Conservation (phyloP, 2,329 filamentous ascomycete species). For the Colletotrichum godetiae region DNA sequence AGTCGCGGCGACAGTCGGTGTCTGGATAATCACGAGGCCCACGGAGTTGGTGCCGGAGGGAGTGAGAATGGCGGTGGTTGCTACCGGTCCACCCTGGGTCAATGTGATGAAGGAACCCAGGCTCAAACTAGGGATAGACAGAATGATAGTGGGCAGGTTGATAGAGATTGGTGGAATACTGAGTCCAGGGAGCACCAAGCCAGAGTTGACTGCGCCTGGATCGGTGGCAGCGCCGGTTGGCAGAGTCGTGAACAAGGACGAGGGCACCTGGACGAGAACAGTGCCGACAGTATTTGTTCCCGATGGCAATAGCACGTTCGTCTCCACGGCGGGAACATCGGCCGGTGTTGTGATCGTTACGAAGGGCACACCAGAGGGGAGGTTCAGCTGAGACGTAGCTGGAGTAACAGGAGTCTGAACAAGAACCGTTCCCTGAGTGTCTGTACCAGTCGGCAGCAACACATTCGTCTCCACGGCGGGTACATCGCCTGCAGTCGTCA, state of each 20-base stretch:
- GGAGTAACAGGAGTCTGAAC: constrained; percentile 25
- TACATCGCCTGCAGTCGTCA: not conserved
- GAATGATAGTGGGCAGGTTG: not conserved
- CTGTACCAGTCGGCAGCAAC: not conserved
- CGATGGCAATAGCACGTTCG: not conserved
- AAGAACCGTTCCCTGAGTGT: constrained; percentile 14
- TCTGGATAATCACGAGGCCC: constrained; percentile 28
- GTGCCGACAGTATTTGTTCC: constrained; percentile 19
- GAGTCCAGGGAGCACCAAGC: constrained; percentile 6
- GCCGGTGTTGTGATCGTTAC: not conserved
- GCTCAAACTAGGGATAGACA: not conserved
- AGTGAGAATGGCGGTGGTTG: constrained; percentile 5
- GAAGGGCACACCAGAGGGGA: constrained; percentile 22
- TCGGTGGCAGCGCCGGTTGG: not conserved
- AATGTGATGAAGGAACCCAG: constrained; percentile 9
- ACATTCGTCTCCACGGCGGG: not conserved
- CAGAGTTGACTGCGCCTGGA: not conserved
- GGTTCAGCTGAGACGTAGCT: not conserved
- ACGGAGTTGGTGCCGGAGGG: constrained; percentile 27
- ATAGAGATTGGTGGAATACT: not conserved
- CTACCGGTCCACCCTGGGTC: constrained; percentile 11
- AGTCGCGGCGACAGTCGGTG: constrained; percentile 19
- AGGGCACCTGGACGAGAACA: constrained; percentile 22
- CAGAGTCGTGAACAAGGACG: constrained; percentile 10
- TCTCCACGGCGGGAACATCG: not conserved